A percentile compares a stretch with the other conserved stretches of the same genome.
Conservation (phyloP, 768 basidiomycete species). For the Flagelloscypha sp. region DNA sequence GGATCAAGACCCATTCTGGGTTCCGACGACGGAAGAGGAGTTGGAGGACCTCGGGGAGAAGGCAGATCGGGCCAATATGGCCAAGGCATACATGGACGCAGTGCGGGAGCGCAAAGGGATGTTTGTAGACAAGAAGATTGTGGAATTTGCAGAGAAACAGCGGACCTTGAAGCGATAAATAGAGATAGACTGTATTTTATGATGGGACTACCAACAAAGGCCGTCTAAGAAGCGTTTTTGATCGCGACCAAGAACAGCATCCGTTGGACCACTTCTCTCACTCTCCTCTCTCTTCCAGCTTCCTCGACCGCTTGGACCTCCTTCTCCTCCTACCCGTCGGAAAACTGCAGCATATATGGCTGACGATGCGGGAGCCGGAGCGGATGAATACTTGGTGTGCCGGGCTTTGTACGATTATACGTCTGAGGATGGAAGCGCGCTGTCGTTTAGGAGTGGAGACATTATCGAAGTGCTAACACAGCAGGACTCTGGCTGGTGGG, state of each 20-base stretch:
- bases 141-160: conserved; percentile 96
- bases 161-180: conserved; percentile 68
- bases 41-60: conserved; percentile 96
- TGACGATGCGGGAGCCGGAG: too few relatives aligned
- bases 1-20: conserved; percentile 95
- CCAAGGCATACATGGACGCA: conserved; percentile 83
- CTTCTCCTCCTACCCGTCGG: too few relatives aligned
- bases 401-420: conserved; percentile 88
- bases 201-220: too few relatives aligned
- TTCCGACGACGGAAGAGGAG: conserved; percentile 94
- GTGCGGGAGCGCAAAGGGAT: conserved; percentile 91
- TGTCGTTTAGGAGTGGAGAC: conserved; percentile 81
- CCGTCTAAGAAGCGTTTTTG: too few relatives aligned
- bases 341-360: too few relatives aligned
- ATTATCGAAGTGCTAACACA: conserved; percentile 90
- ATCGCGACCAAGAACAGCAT: too few relatives aligned
- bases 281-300: too few relatives aligned
- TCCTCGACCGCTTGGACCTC: too few relatives aligned
- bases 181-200: too few relatives aligned
- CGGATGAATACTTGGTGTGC: too few relatives aligned
- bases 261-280: too few relatives aligned
- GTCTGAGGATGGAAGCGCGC: conserved; percentile 79
- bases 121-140: conserved; percentile 92
- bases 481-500: conserved; percentile 97
- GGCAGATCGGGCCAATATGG: conserved; percentile 88